Conservation (phyloP, 106 monocot genomes). For the Acanthochlamys bracteata region DNA sequence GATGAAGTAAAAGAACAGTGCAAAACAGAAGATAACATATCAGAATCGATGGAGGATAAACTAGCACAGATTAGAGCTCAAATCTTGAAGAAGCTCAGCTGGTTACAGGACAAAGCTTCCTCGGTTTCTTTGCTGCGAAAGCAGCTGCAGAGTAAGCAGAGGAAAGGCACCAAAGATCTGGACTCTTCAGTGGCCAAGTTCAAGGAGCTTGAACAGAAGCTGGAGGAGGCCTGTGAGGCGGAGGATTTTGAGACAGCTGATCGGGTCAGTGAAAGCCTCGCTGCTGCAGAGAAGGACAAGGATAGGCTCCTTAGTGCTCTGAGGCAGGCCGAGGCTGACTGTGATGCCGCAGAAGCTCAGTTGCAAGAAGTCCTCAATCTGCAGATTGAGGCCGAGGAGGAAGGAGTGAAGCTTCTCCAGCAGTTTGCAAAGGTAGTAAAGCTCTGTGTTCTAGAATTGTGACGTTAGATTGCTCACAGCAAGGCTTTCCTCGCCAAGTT, state of each 20-base stretch:
- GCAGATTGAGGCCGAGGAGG: slow-evolving; percentile 68
- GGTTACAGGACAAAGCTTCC: slow-evolving; percentile 26
- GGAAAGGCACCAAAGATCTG: slow-evolving; percentile 38
- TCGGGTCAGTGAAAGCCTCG: slow-evolving; percentile 60
- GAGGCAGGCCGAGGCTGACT: slow-evolving; percentile 48
- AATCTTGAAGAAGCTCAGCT: slow-evolving; percentile 37
- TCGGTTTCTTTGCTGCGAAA: slow-evolving; percentile 43
- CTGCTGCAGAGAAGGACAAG: slow-evolving; percentile 68
- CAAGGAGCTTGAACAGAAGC: slow-evolving; percentile 61
- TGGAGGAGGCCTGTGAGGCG: slow-evolving; percentile 80
- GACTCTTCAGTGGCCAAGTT: slow-evolving; percentile 25
- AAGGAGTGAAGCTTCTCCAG: slow-evolving; percentile 42
- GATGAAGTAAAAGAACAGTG: too few relatives aligned
- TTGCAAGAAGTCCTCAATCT: slow-evolving; percentile 61
- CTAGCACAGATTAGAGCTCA: slow-evolving; percentile 37
- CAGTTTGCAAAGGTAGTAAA: slow-evolving; percentile 58
- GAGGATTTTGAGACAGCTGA: slow-evolving; percentile 94
- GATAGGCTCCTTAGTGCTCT: slow-evolving; percentile 28
- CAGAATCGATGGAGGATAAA: slow-evolving; percentile 29
- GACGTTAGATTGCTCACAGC: too few relatives aligned
- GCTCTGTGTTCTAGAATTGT: too few relatives aligned
- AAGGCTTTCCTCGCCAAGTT: too few relatives aligned
- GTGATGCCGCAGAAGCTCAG: slow-evolving; percentile 49
- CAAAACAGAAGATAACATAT: slow-evolving; percentile 7
- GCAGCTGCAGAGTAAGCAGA: slow-evolving; percentile 42